Evolutionary conservation across 2,329 filamentous ascomycete species (phyloP).

Genomic region (Metarhizium album): DNA sequence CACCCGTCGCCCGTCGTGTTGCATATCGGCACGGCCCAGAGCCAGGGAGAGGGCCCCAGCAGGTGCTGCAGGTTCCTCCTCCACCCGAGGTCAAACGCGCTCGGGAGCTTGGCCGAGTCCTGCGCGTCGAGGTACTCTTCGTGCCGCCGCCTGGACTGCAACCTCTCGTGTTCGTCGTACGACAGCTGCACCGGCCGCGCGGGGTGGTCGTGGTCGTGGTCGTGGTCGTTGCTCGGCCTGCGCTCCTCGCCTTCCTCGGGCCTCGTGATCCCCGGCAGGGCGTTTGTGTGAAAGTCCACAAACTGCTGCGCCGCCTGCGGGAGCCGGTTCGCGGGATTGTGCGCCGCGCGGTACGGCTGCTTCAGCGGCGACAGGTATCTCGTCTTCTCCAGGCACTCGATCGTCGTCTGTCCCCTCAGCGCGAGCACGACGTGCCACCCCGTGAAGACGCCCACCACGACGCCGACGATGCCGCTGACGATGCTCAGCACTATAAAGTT

Average conservation of each 20-base stretch:
- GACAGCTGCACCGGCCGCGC: constrained; percentile 33
- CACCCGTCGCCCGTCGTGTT: constrained; percentile 90
- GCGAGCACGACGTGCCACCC: constrained; percentile 84
- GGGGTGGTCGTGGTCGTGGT: constrained; percentile 13
- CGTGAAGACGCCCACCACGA: constrained; percentile 84
- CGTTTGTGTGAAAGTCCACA: constrained; percentile 72
- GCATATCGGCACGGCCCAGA: constrained; percentile 73
- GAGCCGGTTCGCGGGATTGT: constrained; percentile 38
- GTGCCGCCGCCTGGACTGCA: constrained; percentile 44
- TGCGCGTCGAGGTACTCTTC: constrained; percentile 78
- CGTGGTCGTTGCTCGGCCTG: constrained; percentile 17
- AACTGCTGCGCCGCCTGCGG: constrained; percentile 57
- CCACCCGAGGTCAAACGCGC: constrained; percentile 87
- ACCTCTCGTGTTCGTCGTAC: constrained; percentile 44
- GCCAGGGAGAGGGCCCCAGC: constrained; percentile 59
- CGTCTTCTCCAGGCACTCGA: constrained; percentile 93
- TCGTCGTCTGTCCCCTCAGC: constrained; percentile 74
- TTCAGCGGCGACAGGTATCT: constrained; percentile 77
- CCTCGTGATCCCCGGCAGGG: constrained; percentile 66
- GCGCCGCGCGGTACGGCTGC: constrained; percentile 53
- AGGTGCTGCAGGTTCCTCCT: constrained; percentile 69
- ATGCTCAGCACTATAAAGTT: constrained; percentile 86
- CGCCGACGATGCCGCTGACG: constrained; percentile 77
- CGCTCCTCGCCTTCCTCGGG: constrained; percentile 69
- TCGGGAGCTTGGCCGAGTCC: constrained; percentile 78